A percentile compares a stretch with the other conserved stretches of the same genome.
phyloP scores from a whole-genome alignment of 768 basidiomycete species.

The Lentinula guzmanii region DNA sequence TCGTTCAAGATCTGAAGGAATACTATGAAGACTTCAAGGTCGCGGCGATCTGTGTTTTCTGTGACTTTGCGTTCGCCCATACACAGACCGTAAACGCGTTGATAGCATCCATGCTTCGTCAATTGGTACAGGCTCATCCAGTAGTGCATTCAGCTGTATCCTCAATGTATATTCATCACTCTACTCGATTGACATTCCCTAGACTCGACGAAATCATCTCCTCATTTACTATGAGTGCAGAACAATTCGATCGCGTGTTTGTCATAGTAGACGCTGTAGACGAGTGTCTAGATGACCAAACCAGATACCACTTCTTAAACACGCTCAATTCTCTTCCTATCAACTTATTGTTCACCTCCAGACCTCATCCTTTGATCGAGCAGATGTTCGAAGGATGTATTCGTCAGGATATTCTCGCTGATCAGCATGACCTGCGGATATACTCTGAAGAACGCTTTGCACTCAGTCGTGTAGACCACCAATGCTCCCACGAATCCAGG shows the following conservation, averaged over 20 bases:
- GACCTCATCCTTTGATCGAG: not conserved
- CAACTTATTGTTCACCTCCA: not conserved
- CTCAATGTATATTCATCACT: not conserved
- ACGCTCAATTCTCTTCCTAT: not conserved
- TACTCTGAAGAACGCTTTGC: not conserved
- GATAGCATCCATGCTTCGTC: not conserved
- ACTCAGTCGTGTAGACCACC: not conserved
- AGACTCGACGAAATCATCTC: not conserved
- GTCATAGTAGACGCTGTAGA: not conserved
- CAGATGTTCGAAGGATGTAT: not conserved
- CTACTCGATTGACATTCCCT: not conserved
- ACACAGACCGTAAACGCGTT: not conserved
- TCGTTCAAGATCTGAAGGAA: not conserved
- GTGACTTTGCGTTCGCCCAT: not conserved
- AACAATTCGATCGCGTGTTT: not conserved
- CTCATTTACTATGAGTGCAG: not conserved
- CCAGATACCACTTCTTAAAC: not conserved
- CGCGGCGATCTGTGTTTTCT: not conserved
- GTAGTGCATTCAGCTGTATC: not conserved
- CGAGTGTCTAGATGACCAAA: not conserved
- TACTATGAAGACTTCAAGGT: not conserved
- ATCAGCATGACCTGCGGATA: not conserved
- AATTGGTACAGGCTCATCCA: not conserved
- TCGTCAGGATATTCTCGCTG: not conserved
- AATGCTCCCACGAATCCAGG: not conserved